These are phyloP conservation scores for Russula sp. DNA, from an alignment of 768 basidiomycete species.

Conservation along the genomic window DNA sequence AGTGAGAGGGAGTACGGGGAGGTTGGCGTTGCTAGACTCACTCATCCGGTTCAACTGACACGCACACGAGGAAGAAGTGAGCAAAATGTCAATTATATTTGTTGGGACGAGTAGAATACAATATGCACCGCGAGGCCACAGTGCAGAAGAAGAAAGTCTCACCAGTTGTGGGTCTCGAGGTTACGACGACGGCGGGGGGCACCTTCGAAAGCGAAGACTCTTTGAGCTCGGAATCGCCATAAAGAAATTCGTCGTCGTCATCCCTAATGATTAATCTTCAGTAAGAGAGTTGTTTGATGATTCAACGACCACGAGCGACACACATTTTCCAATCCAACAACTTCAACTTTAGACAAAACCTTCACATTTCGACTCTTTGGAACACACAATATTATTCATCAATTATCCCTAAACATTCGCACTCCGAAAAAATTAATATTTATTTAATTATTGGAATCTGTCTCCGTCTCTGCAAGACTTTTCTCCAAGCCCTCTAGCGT, in stretches of 20 bases:
- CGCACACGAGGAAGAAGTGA: constrained; percentile 19
- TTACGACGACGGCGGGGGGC: constrained; percentile 28
- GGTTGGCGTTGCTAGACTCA: constrained; percentile 17
- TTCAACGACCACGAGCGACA: constrained; percentile 13
- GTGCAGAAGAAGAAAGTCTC: constrained; percentile 10
- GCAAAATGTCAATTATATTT: constrained; percentile 21
- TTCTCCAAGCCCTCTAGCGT: constrained; percentile 71
- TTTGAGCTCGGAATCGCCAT: constrained; percentile 28
- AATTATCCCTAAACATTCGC: constrained; percentile 1
- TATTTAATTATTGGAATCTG: not conserved
- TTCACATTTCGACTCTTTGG: no score
- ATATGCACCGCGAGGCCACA: not conserved
- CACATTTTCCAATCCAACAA: constrained; percentile 20
- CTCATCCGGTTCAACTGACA: constrained; percentile 22
- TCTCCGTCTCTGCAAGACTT: constrained; percentile 49
- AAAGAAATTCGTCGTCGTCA: constrained; percentile 34
- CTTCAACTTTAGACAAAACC: not conserved
- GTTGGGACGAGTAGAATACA: constrained; percentile 24
- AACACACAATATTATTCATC: not conserved
- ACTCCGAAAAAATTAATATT: constrained; percentile 15
- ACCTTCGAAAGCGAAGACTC: constrained; percentile 26
- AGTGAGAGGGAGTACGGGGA: not conserved
- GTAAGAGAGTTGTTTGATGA: constrained; percentile 8
- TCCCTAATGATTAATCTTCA: constrained; percentile 24
- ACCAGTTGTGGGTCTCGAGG: constrained; percentile 34